Evolutionary conservation across 225 moss, liverwort and hornwort species (phyloP).

Genomic region (Physcomitrellopsis africana): DNA sequence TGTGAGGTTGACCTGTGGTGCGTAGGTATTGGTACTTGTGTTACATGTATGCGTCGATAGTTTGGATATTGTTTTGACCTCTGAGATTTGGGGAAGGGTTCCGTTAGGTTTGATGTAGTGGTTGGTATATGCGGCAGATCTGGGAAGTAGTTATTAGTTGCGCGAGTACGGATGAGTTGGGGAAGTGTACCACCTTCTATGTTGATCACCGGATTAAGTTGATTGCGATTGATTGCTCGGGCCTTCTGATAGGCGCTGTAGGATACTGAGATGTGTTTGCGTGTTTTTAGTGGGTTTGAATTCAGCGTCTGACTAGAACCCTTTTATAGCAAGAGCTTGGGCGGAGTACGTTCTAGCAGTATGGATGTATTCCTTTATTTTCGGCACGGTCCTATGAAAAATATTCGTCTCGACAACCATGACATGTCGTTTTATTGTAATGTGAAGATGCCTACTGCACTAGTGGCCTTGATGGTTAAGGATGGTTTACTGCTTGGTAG

Average conservation of each 20-base stretch:
- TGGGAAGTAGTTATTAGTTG: neutral
- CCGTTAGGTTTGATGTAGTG: neutral
- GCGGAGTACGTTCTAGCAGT: too few relatives aligned
- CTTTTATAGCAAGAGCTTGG: too few relatives aligned
- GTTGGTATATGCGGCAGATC: neutral
- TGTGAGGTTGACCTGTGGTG: neutral
- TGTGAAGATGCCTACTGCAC: neutral
- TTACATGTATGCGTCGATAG: neutral
- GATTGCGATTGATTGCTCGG: neutral
- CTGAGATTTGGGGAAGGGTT: neutral
- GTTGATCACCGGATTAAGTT: neutral
- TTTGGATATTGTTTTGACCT: neutral
- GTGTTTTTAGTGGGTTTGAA: too few relatives aligned
- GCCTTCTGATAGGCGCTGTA: neutral
- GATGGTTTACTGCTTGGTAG: neutral
- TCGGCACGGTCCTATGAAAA: neutral
- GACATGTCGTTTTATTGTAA: neutral
- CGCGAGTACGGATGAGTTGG: neutral
- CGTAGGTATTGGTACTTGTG: neutral
- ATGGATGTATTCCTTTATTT: neutral
- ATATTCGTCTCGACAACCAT: neutral
- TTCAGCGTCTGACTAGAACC: too few relatives aligned
- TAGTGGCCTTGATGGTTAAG: neutral
- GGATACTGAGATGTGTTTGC: too few relatives aligned
- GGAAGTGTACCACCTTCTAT: neutral